phyloP scores from a whole-genome alignment of 306 rosid species.

The Dalbergia cochinchinensis region DNA sequence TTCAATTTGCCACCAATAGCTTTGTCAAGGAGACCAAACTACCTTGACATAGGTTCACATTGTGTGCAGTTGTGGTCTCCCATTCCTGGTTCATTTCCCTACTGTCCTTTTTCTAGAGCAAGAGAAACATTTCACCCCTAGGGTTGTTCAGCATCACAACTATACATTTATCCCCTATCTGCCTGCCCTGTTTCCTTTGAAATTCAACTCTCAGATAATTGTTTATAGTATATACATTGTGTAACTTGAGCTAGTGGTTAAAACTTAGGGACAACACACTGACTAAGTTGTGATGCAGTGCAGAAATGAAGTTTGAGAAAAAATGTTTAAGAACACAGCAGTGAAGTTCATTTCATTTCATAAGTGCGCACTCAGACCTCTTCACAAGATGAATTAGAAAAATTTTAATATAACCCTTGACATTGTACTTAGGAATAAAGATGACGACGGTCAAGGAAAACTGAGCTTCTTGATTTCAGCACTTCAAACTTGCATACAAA shows the following conservation, averaged over 20 bases:
- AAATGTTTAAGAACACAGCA: constrained; percentile 4
- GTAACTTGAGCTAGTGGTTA: constrained; percentile 4
- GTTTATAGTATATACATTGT: not conserved
- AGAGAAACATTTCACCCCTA: not conserved
- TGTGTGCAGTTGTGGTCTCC: not conserved
- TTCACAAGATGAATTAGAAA: constrained; percentile 5
- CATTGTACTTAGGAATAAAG: not conserved
- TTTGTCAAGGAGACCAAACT: not conserved
- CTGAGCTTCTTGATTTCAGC: not conserved
- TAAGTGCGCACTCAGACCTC: not conserved
- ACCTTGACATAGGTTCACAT: not conserved
- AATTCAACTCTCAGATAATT: constrained; percentile 1
- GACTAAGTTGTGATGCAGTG: not conserved
- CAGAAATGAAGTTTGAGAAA: not conserved
- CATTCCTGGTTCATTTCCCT: not conserved
- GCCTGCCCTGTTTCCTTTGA: constrained; percentile 14
- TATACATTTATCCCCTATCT: not conserved
- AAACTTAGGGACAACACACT: not conserved
- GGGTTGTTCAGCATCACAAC: constrained; percentile 1
- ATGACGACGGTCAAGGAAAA: not conserved
- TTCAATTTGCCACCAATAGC: not conserved
- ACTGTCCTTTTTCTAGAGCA: constrained; percentile 6
- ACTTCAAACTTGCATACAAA: not conserved
- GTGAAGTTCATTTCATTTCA: not conserved
- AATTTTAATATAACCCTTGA: not conserved